phyloP scores from a whole-genome alignment of 306 rosid genomes.

The Vigna mungo region DNA sequence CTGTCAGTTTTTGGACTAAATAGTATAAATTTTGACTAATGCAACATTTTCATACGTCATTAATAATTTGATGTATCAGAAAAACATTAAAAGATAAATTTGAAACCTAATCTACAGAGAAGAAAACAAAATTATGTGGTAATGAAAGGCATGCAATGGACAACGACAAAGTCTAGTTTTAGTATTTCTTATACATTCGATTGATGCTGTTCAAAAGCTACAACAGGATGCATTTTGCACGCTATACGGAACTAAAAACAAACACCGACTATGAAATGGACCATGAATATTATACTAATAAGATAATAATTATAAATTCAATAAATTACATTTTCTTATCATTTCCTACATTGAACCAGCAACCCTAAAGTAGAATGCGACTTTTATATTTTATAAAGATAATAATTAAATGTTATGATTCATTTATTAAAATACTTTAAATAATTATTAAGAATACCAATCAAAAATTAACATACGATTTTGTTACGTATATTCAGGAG shows the following conservation, averaged over 20 bases:
- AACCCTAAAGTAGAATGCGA: background rate
- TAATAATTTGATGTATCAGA: too few species aligned
- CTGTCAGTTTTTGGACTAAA: too few species aligned
- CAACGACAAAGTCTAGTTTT: background rate
- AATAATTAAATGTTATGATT: background rate
- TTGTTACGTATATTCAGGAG: too few species aligned
- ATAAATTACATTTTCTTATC: background rate
- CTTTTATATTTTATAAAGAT: background rate
- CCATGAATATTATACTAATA: background rate
- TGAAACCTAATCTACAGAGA: too few species aligned
- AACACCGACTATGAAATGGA: background rate
- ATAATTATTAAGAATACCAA: too few species aligned
- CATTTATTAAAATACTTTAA: background rate
- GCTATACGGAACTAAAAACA: background rate
- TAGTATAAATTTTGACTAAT: too few species aligned
- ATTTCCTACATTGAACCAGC: background rate
- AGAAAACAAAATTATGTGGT: too few species aligned
- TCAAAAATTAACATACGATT: too few species aligned
- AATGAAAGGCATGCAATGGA: slow-evolving; percentile 4
- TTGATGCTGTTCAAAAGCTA: slow-evolving; percentile 9
- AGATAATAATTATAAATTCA: background rate
- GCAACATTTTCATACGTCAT: too few species aligned
- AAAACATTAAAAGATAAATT: too few species aligned
- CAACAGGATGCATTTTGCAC: background rate
- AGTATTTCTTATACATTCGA: background rate